These are phyloP conservation scores for Alliaria petiolata DNA, from an alignment of 345 rosid genomes.

Conservation along the genomic window DNA sequence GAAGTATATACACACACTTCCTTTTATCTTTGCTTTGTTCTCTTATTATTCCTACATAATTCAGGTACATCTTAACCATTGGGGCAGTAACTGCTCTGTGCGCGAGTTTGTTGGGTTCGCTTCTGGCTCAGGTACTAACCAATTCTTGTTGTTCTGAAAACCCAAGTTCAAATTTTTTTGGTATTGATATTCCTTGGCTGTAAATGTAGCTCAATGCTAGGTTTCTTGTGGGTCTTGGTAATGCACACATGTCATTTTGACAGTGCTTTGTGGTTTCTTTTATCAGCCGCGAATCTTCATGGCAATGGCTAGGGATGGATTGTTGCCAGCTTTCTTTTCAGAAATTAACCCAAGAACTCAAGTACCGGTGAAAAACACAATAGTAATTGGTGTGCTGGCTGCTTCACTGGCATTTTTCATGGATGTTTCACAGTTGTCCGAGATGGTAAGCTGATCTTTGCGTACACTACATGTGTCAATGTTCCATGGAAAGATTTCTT, in stretches of 20 bases:
- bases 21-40: no score
- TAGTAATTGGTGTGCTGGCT: constrained; percentile 49
- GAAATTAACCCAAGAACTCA: constrained; percentile 57
- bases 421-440: constrained; percentile 68
- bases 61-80: constrained; percentile 53
- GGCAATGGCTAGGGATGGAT: constrained; percentile 84
- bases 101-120: constrained; percentile 68
- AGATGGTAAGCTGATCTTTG: constrained; percentile 47
- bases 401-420: constrained; percentile 53
- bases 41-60: not conserved
- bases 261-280: constrained; percentile 1
- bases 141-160: constrained; percentile 1
- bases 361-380: constrained; percentile 66
- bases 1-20: not conserved
- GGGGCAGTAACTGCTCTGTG: constrained; percentile 68
- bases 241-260: constrained; percentile 7
- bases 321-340: constrained; percentile 65
- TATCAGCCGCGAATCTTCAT: constrained; percentile 62
- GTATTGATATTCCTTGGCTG: no score
- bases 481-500: not conserved
- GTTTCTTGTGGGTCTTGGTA: no score
- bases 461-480: not conserved
- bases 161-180: not conserved
- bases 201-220: not conserved
- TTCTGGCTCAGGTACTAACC: constrained; percentile 54